Percentiles rank a stretch among this genome's conserved stretches.
Conservation (phyloP, 2,329 filamentous ascomycete species). For the Cytospora piceae region DNA sequence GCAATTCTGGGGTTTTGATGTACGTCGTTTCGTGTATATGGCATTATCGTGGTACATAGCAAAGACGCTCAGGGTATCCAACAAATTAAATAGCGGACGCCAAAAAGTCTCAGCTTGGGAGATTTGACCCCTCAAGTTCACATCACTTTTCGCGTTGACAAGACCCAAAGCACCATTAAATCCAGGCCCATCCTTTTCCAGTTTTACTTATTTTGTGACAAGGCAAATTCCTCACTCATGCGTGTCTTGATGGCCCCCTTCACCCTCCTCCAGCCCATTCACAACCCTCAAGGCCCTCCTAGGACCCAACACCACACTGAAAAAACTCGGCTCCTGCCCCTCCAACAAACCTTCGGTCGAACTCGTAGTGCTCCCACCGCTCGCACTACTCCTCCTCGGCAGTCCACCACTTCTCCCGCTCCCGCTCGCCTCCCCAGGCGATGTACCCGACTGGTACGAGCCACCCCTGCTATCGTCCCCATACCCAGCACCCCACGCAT, state of each 20-base stretch:
- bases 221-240: not conserved
- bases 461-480: slow-evolving; percentile 25
- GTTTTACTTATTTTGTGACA: not conserved
- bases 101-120: not conserved
- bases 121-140: not conserved
- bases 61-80: slow-evolving; percentile 13
- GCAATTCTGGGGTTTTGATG: not conserved
- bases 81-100: not conserved
- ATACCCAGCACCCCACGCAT: slow-evolving; percentile 16
- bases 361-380: slow-evolving; percentile 43
- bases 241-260: slow-evolving; percentile 17
- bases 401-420: slow-evolving; percentile 31
- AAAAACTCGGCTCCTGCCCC: slow-evolving; percentile 63
- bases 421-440: slow-evolving; percentile 32
- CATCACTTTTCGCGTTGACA: not conserved
- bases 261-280: slow-evolving; percentile 46
- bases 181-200: not conserved
- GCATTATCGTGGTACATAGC: slow-evolving; percentile 8
- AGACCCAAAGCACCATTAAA: not conserved
- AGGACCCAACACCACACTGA: slow-evolving; percentile 66
- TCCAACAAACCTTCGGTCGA: slow-evolving; percentile 45
- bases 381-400: slow-evolving; percentile 39
- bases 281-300: slow-evolving; percentile 67
- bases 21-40: slow-evolving; percentile 1
- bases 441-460: slow-evolving; percentile 34